phyloP scores from a whole-genome alignment of 257 asterid species.

The Striga asiatica region DNA sequence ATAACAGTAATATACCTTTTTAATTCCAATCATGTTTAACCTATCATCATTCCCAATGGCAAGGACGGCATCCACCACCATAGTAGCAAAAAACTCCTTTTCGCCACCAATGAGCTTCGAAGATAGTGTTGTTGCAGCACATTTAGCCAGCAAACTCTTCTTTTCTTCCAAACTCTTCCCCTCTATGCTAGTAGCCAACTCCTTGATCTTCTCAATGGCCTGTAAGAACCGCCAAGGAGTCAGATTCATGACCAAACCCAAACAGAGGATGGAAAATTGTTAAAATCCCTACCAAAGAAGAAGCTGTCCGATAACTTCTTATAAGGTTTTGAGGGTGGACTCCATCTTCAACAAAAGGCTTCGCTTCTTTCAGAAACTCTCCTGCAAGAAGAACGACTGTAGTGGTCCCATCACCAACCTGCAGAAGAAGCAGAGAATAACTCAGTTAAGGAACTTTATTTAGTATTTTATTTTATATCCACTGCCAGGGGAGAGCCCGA shows the following conservation, averaged over 20 bases:
- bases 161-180: constrained; percentile 93
- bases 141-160: constrained; percentile 76
- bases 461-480: no score
- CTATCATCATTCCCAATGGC: constrained; percentile 86
- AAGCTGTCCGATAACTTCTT: constrained; percentile 77
- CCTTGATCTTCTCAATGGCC: constrained; percentile 78
- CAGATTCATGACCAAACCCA: constrained; percentile 5
- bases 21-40: constrained; percentile 91
- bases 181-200: constrained; percentile 75
- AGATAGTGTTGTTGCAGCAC: constrained; percentile 96
- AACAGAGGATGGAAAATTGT: background rate
- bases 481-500: no score
- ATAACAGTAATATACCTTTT: constrained; percentile 47
- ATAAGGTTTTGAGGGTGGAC: constrained; percentile 96
- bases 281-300: constrained; percentile 47
- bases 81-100: constrained; percentile 87
- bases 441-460: no score
- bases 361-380: constrained; percentile 93
- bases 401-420: constrained; percentile 99
- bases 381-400: constrained; percentile 97
- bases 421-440: constrained; percentile 16
- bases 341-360: constrained; percentile 96
- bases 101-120: constrained; percentile 99
- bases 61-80: constrained; percentile 96
- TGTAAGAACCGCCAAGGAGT: constrained; percentile 17